A percentile compares a stretch with the other conserved stretches of the same genome.
Evolutionary conservation across 2,329 filamentous ascomycete species (phyloP).

Genomic region (Fusarium sarcochroum): DNA sequence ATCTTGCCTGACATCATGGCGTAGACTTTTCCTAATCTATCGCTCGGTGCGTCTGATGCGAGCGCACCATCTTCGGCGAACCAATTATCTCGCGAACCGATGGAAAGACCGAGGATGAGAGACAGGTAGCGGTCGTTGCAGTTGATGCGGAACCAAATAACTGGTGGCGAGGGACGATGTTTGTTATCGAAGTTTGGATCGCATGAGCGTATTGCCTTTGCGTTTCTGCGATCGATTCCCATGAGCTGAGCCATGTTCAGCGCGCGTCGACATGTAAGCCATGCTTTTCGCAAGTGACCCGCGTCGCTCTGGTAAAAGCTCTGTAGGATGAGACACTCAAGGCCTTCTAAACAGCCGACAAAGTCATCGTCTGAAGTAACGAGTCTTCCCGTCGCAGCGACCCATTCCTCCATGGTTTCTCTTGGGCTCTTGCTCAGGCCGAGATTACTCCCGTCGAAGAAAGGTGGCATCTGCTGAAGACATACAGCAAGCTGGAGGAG

Average conservation of each 20-base stretch:
- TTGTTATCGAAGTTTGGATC: conserved; percentile 54
- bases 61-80: conserved; percentile 53
- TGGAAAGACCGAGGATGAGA: conserved; percentile 65
- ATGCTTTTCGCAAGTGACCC: conserved; percentile 68
- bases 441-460: conserved; percentile 48
- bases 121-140: conserved; percentile 65
- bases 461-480: conserved; percentile 61
- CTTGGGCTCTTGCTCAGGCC: conserved; percentile 26
- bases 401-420: conserved; percentile 49
- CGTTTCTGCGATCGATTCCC: conserved; percentile 58
- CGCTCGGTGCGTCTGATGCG: conserved; percentile 54
- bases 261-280: conserved; percentile 65
- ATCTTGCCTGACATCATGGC: conserved; percentile 60
- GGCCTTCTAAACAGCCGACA: conserved; percentile 64
- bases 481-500: conserved; percentile 62
- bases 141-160: conserved; percentile 65
- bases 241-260: conserved; percentile 66
- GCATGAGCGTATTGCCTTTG: conserved; percentile 54
- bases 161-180: conserved; percentile 40
- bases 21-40: conserved; percentile 62
- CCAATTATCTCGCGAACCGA: conserved; percentile 58
- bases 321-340: conserved; percentile 66
- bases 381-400: conserved; percentile 52
- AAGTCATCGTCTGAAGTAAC: conserved; percentile 68
- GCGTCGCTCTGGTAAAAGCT: conserved; percentile 65